These are phyloP conservation scores for Monosporozyma yasuniensis DNA, from an alignment of 805 yeast species.

Conservation along the genomic window DNA sequence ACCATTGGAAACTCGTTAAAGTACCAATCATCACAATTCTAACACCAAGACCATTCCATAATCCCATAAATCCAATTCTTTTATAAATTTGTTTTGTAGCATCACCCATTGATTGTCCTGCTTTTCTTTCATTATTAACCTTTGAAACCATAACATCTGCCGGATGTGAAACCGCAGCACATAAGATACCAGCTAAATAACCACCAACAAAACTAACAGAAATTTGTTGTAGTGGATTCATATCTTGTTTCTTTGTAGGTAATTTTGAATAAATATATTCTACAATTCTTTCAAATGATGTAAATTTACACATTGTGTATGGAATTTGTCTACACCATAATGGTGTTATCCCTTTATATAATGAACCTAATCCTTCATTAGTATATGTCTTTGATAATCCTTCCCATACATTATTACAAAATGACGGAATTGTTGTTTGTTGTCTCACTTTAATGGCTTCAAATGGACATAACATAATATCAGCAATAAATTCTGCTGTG, in stretches of 20 bases:
- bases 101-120: slow-evolving; percentile 55
- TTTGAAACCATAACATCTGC: slow-evolving; percentile 98
- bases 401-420: slow-evolving; percentile 50
- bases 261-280: slow-evolving; percentile 64
- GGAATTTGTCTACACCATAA: slow-evolving; percentile 96
- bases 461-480: slow-evolving; percentile 80
- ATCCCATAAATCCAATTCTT: slow-evolving; percentile 78
- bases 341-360: slow-evolving; percentile 85
- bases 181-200: slow-evolving; percentile 93
- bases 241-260: slow-evolving; percentile 65
- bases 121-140: slow-evolving; percentile 60
- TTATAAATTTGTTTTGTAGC: slow-evolving; percentile 67
- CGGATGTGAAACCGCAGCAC: slow-evolving; percentile 94
- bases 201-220: slow-evolving; percentile 95
- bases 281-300: slow-evolving; percentile 87
- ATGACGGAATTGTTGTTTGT: slow-evolving; percentile 89
- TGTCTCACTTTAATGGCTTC: slow-evolving; percentile 93
- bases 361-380: slow-evolving; percentile 59
- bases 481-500: slow-evolving; percentile 90
- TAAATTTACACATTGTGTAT: slow-evolving; percentile 96
- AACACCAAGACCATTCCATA: slow-evolving; percentile 92
- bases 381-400: slow-evolving; percentile 61
- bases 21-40: slow-evolving; percentile 97
- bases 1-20: slow-evolving; percentile 94
- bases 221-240: slow-evolving; percentile 70